Conservation (phyloP, 2,329 filamentous ascomycete species). For the Colletotrichum spinosum region DNA sequence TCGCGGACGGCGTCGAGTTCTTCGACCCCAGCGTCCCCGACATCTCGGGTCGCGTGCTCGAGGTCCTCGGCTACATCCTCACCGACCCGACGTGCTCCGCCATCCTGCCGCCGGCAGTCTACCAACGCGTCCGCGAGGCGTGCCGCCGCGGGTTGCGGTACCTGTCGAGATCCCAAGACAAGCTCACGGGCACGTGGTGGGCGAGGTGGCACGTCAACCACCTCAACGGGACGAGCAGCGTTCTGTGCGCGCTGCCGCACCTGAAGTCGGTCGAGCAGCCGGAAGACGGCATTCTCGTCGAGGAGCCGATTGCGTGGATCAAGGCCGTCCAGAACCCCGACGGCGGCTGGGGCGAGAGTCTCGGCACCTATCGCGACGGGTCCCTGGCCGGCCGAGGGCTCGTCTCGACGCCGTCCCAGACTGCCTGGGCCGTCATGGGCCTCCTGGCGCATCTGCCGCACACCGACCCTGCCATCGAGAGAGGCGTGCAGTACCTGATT, state of each 20-base stretch:
- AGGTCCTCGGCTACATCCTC: slow-evolving; percentile 18
- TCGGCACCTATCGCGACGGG: slow-evolving; percentile 12
- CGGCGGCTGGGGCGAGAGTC: slow-evolving; percentile 25
- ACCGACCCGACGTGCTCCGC: slow-evolving; percentile 7
- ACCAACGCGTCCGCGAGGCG: slow-evolving; percentile 10
- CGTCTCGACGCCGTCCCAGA: slow-evolving; percentile 14
- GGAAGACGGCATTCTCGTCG: not conserved
- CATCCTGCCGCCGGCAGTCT: slow-evolving; percentile 4
- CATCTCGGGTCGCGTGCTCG: slow-evolving; percentile 12
- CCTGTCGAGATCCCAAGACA: slow-evolving; percentile 12
- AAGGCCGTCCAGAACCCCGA: slow-evolving; percentile 12
- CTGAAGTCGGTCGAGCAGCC: slow-evolving; percentile 3
- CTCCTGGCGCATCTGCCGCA: slow-evolving; percentile 5
- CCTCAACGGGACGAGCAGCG: slow-evolving; percentile 24
- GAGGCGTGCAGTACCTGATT: slow-evolving; percentile 11
- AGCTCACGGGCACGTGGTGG: slow-evolving; percentile 16
- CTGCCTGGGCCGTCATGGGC: slow-evolving; percentile 15
- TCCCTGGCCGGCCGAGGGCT: slow-evolving; percentile 11
- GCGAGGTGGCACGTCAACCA: slow-evolving; percentile 30
- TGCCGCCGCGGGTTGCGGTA: slow-evolving; percentile 3
- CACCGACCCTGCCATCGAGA: slow-evolving; percentile 7
- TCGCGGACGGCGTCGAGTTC: slow-evolving; percentile 22
- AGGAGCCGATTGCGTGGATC: not conserved
- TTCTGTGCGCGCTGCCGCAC: slow-evolving; percentile 17
- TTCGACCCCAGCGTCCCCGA: slow-evolving; percentile 24